Base-by-base conservation (phyloP, 2,329 filamentous ascomycete genomes). In the Trichoderma brevicompactum region DNA sequence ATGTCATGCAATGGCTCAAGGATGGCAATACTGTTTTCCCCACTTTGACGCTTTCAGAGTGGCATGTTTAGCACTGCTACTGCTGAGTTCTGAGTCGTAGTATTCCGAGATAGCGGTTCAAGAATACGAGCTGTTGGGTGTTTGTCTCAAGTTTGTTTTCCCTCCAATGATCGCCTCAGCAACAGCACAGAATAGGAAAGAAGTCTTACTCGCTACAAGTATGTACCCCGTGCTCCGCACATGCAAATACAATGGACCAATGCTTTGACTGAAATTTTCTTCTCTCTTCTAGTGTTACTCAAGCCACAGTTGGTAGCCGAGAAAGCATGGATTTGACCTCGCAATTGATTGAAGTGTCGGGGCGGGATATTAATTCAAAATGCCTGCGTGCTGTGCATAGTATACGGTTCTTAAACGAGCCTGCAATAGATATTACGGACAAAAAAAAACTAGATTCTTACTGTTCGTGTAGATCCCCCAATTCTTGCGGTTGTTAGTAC, bases 401-500 rank as follows among this genome's bases (percentile, higher is more conserved):
- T 5, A 28, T 28, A 5, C 23, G 5, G 23, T 28, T 28, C 28
- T 13, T 36, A 34, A 17, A 46, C 28, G 23, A 44, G n/a, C n/a
- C 23, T 46, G 40, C 28, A 34, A 15, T 28, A 28, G 40, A 56
- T 5, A 8, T n/a, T n/a, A 46, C 43, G 55, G 46, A 32, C 12
- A 38, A 38, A 38, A 4, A n/a, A 41, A 50, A 60, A 32, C 46
- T 63, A 63, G 59, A 43, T 46, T 53, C 59, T 63, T 43, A 63
- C 40, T 23, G 59, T 38, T 38, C 38, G 7, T 46, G 59, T 49
- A 63, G 59, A 63, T 63, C 59, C 48, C 59, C 49, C 59, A 34
- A 52, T 34, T 41, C 13, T 41, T 13, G 36, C 36, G 23, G 23
- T 28, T 38, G 9, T 15, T 36, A n/a, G n/a, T n/a, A 17, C 12